These are phyloP conservation scores for Komagataella phaffii DNA, from an alignment of 805 yeast genomes.

Conservation along the genomic window DNA sequence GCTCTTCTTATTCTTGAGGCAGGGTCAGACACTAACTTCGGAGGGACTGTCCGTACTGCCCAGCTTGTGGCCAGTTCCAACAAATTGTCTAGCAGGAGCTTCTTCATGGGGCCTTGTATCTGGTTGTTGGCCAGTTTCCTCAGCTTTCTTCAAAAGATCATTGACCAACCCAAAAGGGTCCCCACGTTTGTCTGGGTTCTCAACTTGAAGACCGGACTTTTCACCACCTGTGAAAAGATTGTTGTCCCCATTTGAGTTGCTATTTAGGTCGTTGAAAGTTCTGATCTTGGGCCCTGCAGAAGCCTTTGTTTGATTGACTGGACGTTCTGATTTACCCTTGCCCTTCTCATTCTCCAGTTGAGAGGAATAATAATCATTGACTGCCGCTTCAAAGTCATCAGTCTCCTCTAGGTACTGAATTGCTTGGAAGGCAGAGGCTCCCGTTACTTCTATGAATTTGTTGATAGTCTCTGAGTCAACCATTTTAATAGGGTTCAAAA, in stretches of 20 bases:
- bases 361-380: background rate
- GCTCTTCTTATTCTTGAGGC: constrained; percentile 12
- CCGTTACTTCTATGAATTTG: constrained; percentile 24
- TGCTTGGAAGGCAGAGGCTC: constrained; percentile 23
- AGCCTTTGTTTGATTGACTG: constrained; percentile 1
- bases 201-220: constrained; percentile 68
- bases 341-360: background rate
- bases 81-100: constrained; percentile 16
- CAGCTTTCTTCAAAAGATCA: constrained; percentile 55
- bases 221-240: constrained; percentile 48
- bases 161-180: constrained; percentile 30
- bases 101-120: constrained; percentile 16
- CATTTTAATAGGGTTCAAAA: background rate
- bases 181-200: constrained; percentile 41
- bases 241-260: constrained; percentile 20
- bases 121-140: constrained; percentile 43
- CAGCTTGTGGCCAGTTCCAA: constrained; percentile 38
- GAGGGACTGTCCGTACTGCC: constrained; percentile 31
- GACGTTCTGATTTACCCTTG: background rate
- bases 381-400: constrained; percentile 12
- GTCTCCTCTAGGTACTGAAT: constrained; percentile 19
- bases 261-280: constrained; percentile 19
- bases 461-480: constrained; percentile 4
- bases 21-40: constrained; percentile 18
- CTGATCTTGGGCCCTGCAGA: constrained; percentile 7